Conservation (phyloP, 345 rosid genomes). For the Ceriops tagal region DNA sequence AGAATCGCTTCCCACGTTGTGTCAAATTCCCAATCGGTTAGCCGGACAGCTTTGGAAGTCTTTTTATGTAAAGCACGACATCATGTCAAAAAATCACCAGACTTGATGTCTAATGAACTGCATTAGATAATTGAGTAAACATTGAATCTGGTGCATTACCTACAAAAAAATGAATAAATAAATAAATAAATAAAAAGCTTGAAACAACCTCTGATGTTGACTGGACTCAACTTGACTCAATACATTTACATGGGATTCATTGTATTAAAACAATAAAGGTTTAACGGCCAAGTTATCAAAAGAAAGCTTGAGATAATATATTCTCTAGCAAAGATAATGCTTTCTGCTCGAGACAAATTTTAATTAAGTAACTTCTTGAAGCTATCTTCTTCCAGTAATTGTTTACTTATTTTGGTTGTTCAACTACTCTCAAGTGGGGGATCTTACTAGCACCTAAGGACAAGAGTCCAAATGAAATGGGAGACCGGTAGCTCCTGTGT, state of each 20-base stretch:
- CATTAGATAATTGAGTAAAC: neutral
- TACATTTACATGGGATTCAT: neutral
- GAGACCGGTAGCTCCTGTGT: neutral
- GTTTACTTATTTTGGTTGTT: neutral
- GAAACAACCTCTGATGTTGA: neutral
- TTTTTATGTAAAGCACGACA: neutral
- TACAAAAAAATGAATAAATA: no score
- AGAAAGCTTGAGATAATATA: no score
- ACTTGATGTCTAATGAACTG: neutral
- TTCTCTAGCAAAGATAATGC: neutral
- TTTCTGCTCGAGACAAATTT: neutral
- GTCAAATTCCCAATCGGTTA: neutral
- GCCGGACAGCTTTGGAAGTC: neutral
- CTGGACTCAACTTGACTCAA: neutral
- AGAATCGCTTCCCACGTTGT: neutral
- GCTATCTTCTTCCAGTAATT: neutral
- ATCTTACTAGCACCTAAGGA: neutral
- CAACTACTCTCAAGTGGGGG: neutral
- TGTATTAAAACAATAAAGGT: neutral
- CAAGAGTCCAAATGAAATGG: neutral
- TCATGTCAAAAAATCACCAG: neutral
- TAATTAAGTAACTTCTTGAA: neutral
- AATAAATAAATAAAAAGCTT: no score
- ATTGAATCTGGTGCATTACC: neutral
- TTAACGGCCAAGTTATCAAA: neutral